phyloP scores from a whole-genome alignment of 2,329 filamentous ascomycete genomes.

The Pseudopyrenochaeta lycopersici region DNA sequence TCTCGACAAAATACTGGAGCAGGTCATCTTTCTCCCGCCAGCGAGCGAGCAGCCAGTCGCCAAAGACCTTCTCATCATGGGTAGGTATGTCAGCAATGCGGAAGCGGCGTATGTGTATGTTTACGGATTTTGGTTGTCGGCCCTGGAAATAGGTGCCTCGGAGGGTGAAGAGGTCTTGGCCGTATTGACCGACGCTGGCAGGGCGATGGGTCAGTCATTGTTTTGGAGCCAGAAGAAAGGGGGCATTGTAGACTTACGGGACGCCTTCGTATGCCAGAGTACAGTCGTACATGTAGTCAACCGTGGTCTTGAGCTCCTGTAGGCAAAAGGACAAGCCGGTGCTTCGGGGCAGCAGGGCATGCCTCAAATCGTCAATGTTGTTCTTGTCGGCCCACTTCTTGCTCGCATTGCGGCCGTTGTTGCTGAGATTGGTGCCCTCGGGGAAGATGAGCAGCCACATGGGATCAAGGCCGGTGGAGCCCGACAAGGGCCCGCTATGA shows the following conservation, averaged over 20 bases:
- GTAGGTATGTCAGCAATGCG: constrained; percentile 81
- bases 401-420: constrained; percentile 75
- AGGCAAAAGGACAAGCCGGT: constrained; percentile 84
- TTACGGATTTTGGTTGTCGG: constrained; percentile 89
- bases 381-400: constrained; percentile 80
- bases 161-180: constrained; percentile 87
- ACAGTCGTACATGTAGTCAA: constrained; percentile 90
- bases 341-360: constrained; percentile 78
- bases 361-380: constrained; percentile 72
- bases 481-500: constrained; percentile 50
- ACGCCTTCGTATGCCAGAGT: constrained; percentile 96
- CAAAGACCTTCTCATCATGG: constrained; percentile 75
- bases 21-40: constrained; percentile 94
- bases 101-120: constrained; percentile 96
- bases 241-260: constrained; percentile 69
- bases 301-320: constrained; percentile 74
- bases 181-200: constrained; percentile 66
- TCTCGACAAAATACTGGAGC: constrained; percentile 77
- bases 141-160: constrained; percentile 88
- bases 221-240: background rate
- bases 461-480: constrained; percentile 67
- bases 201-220: constrained; percentile 2
- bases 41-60: constrained; percentile 80
- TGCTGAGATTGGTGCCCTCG: constrained; percentile 83
- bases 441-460: constrained; percentile 94